phyloP scores from a whole-genome alignment of 2,329 filamentous ascomycete species.

The Westerdykella sp. region DNA sequence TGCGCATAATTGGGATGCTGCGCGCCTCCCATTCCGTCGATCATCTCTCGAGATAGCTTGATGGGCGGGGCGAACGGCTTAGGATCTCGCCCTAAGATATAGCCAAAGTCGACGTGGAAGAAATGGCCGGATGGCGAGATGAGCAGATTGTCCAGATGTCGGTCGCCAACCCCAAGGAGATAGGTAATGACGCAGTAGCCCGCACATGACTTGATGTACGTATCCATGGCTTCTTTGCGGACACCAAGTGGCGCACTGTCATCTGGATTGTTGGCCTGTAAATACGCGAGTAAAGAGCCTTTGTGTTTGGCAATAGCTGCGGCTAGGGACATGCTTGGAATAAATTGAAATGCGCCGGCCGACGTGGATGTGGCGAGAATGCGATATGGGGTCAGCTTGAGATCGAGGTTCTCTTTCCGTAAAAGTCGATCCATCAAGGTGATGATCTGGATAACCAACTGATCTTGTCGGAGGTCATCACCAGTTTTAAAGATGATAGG shows the following conservation, averaged over 20 bases:
- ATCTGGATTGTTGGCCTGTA: slow-evolving; percentile 86
- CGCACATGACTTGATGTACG: slow-evolving; percentile 89
- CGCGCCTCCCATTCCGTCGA: slow-evolving; percentile 92
- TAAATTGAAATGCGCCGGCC: slow-evolving; percentile 88
- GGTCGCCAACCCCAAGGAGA: slow-evolving; percentile 89
- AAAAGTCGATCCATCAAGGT: slow-evolving; percentile 95
- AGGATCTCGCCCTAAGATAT: slow-evolving; percentile 92
- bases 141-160: slow-evolving; percentile 91
- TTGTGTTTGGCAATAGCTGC: slow-evolving; percentile 79
- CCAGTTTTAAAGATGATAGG: slow-evolving; percentile 96
- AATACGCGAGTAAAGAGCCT: slow-evolving; percentile 69
- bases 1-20: slow-evolving; percentile 73
- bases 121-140: slow-evolving; percentile 87
- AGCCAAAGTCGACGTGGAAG: slow-evolving; percentile 98
- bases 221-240: slow-evolving; percentile 87
- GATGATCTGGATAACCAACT: slow-evolving; percentile 95
- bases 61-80: slow-evolving; percentile 96
- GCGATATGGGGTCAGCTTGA: slow-evolving; percentile 92
- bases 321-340: slow-evolving; percentile 78
- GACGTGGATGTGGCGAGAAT: slow-evolving; percentile 88
- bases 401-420: slow-evolving; percentile 90
- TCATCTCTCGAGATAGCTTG: slow-evolving; percentile 97
- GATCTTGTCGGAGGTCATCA: slow-evolving; percentile 92
- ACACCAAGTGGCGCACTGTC: slow-evolving; percentile 74
- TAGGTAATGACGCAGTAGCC: slow-evolving; percentile 99